Evolutionary conservation across 2,329 filamentous ascomycete species (phyloP).

Genomic region (Monosporascus sp.): DNA sequence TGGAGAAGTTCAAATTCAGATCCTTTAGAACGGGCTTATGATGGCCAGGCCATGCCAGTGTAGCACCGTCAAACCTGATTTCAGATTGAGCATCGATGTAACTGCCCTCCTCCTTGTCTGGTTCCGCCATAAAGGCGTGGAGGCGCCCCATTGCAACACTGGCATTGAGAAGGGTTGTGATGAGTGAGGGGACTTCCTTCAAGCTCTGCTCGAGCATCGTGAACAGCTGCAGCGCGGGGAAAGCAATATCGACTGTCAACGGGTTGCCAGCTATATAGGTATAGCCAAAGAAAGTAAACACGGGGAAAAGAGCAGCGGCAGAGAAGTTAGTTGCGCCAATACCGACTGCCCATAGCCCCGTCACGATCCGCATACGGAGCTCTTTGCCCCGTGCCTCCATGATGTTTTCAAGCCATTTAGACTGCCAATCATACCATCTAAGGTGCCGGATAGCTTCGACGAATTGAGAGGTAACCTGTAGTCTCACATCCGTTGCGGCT

Average conservation of each 20-base stretch:
- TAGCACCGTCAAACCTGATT: constrained; percentile 56
- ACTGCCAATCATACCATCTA: constrained; percentile 79
- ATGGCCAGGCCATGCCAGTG: constrained; percentile 75
- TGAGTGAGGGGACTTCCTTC: constrained; percentile 67
- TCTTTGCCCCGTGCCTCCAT: constrained; percentile 64
- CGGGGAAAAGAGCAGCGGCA: constrained; percentile 69
- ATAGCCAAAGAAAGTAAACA: constrained; percentile 76
- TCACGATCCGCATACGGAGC: constrained; percentile 58
- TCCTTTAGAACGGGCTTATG: constrained; percentile 43
- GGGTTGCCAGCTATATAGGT: constrained; percentile 63
- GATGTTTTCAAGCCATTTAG: constrained; percentile 65
- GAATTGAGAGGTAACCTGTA: constrained; percentile 79
- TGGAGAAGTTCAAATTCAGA: constrained; percentile 39
- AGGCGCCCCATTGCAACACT: constrained; percentile 78
- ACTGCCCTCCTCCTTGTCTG: constrained; percentile 59
- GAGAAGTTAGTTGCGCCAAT: constrained; percentile 67
- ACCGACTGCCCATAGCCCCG: constrained; percentile 54
- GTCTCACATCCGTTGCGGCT: constrained; percentile 66
- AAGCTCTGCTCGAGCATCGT: constrained; percentile 67
- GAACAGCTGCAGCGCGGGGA: constrained; percentile 80
- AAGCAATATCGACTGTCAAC: constrained; percentile 75
- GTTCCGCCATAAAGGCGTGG: constrained; percentile 80
- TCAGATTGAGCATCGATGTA: constrained; percentile 31
- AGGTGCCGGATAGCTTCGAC: constrained; percentile 80
- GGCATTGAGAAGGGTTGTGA: constrained; percentile 74